Conservation (phyloP, 75 land plant species). For the Pseudotsuga menziesii region DNA sequence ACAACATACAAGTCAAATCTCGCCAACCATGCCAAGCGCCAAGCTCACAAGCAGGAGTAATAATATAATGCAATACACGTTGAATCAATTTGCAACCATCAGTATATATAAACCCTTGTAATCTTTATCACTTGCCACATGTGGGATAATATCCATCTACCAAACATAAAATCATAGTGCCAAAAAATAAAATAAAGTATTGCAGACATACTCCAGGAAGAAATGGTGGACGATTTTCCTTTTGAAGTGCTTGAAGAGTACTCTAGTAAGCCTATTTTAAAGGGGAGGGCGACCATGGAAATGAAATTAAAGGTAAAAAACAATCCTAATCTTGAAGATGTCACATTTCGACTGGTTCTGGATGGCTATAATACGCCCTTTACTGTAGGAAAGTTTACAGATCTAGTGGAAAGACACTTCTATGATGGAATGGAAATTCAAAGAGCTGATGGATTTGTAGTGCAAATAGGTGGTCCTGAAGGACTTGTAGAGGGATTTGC, state of each 20-base stretch:
- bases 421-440: constrained; percentile 99
- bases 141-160: too few relatives aligned
- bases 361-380: constrained; percentile 99
- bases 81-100: too few relatives aligned
- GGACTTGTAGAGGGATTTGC: constrained; percentile 98
- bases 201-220: too few relatives aligned
- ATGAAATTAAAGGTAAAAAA: constrained; percentile 98
- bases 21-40: too few relatives aligned
- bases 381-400: constrained; percentile 92
- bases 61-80: too few relatives aligned
- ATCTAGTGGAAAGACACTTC: constrained; percentile 92
- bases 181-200: too few relatives aligned
- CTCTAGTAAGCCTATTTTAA: constrained; percentile 78
- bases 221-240: constrained; percentile 93
- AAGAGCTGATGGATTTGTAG: constrained; percentile 99
- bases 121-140: too few relatives aligned
- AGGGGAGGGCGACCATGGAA: constrained; percentile 94
- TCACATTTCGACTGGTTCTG: constrained; percentile 72
- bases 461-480: constrained; percentile 97
- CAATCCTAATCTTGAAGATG: constrained; percentile 82
- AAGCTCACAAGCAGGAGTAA: too few relatives aligned
- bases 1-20: too few relatives aligned
- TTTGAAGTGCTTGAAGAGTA: constrained; percentile 93
- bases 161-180: too few relatives aligned
- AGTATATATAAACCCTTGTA: too few relatives aligned